Conservation (phyloP, 345 rosid genomes). For the Populus simonii region DNA sequence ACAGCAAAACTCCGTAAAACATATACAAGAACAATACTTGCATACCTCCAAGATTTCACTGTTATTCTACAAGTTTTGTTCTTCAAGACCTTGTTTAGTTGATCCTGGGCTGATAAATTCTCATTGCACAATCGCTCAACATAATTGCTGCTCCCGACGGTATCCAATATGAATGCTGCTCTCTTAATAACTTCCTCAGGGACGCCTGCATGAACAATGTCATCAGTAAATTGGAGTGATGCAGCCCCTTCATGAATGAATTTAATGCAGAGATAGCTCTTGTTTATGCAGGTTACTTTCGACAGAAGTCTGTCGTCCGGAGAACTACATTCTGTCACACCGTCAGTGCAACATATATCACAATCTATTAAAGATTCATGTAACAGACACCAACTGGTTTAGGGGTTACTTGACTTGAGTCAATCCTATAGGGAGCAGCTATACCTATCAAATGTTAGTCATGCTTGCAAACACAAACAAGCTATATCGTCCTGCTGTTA, state of each 20-base stretch:
- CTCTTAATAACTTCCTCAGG: conserved; percentile 79
- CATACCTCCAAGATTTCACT: background rate
- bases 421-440: background rate
- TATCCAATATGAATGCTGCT: conserved; percentile 61
- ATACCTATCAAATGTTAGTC: background rate
- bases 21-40: background rate
- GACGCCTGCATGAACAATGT: conserved; percentile 46
- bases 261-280: background rate
- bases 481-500: background rate
- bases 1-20: background rate
- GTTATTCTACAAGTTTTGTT: background rate
- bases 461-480: background rate
- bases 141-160: conserved; percentile 42
- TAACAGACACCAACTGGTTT: background rate
- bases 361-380: background rate
- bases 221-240: background rate
- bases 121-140: conserved; percentile 53
- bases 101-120: conserved; percentile 60
- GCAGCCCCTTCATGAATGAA: background rate
- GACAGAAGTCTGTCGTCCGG: no score
- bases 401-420: background rate
- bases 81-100: conserved; percentile 53
- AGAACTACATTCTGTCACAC: no score
- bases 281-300: background rate
- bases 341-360: no score